phyloP scores from a whole-genome alignment of 1,284 basidiomycete genomes.

The Fistulinella cinereoalba region DNA sequence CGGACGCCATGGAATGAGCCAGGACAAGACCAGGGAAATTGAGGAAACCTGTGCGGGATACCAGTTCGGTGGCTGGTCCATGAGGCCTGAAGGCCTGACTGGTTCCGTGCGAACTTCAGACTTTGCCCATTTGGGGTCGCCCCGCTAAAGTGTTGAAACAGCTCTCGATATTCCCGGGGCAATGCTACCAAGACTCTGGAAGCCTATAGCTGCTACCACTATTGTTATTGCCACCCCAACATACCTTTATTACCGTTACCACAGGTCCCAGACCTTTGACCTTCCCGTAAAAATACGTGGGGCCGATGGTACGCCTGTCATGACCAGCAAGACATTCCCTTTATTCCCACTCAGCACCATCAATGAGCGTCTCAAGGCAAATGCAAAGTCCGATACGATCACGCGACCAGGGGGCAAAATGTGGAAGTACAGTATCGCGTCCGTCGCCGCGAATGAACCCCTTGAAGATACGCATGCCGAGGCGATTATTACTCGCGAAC shows the following conservation, averaged over 20 bases:
- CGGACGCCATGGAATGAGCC: too few species aligned
- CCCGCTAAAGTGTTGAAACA: too few species aligned
- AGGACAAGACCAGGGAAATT: too few species aligned
- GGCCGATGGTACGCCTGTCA: slow-evolving; percentile 57
- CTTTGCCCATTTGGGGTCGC: too few species aligned
- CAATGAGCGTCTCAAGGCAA: slow-evolving; percentile 57
- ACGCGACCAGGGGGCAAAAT: slow-evolving; percentile 50
- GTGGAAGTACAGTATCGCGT: slow-evolving; percentile 78
- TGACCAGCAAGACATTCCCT: slow-evolving; percentile 51
- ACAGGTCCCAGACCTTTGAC: slow-evolving; percentile 49
- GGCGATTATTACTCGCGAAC: slow-evolving; percentile 66
- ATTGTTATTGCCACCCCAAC: slow-evolving; percentile 41
- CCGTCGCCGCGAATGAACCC: slow-evolving; percentile 81
- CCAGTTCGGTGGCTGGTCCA: too few species aligned
- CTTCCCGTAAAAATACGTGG: slow-evolving; percentile 52
- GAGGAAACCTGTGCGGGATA: too few species aligned
- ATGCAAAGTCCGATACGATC: slow-evolving; percentile 47
- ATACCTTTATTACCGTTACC: slow-evolving; percentile 42
- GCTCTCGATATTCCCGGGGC: background rate
- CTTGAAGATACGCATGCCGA: slow-evolving; percentile 85
- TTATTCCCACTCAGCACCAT: slow-evolving; percentile 57
- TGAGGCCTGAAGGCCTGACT: too few species aligned
- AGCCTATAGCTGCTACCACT: slow-evolving; percentile 43
- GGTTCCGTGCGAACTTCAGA: too few species aligned
- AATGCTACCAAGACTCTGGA: slow-evolving; percentile 69